Conservation (phyloP, 2,329 filamentous ascomycete species). For the Leptographium wingfieldii region DNA sequence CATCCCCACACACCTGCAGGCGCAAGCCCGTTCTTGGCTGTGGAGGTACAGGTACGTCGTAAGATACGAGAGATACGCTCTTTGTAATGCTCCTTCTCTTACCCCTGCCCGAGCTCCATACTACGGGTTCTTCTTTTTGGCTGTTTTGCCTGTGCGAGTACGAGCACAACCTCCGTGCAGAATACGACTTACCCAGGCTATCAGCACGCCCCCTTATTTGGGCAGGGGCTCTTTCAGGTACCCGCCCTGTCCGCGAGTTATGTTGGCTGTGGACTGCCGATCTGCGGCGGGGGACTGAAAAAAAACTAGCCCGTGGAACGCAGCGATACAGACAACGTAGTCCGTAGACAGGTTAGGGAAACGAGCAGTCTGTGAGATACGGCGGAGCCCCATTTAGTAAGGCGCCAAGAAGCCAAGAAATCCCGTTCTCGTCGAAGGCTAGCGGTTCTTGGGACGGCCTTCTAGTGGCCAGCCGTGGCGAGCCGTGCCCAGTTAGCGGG, state of each 20-base stretch:
- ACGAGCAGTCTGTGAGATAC: not conserved
- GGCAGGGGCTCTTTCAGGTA: not conserved
- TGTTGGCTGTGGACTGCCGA: not conserved
- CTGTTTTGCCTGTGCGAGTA: not conserved
- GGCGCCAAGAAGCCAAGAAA: not conserved
- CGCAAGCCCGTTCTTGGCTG: not conserved
- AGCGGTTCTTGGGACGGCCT: not conserved
- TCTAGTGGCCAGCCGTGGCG: not conserved
- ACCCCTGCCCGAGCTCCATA: not conserved
- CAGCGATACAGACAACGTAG: not conserved
- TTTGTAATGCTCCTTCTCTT: not conserved
- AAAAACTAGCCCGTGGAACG: not conserved
- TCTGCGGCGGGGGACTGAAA: not conserved
- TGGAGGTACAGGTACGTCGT: not conserved
- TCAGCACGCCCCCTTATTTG: not conserved
- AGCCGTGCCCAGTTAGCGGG: not conserved
- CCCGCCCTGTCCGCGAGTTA: not conserved
- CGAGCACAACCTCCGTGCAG: not conserved
- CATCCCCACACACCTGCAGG: not conserved
- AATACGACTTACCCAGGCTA: not conserved
- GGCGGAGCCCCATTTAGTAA: not conserved
- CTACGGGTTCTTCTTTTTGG: not conserved
- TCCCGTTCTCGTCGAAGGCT: not conserved
- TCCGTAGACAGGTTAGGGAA: not conserved
- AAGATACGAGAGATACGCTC: not conserved